phyloP scores from a whole-genome alignment of 768 basidiomycete species.

The Suillus alpinus region DNA sequence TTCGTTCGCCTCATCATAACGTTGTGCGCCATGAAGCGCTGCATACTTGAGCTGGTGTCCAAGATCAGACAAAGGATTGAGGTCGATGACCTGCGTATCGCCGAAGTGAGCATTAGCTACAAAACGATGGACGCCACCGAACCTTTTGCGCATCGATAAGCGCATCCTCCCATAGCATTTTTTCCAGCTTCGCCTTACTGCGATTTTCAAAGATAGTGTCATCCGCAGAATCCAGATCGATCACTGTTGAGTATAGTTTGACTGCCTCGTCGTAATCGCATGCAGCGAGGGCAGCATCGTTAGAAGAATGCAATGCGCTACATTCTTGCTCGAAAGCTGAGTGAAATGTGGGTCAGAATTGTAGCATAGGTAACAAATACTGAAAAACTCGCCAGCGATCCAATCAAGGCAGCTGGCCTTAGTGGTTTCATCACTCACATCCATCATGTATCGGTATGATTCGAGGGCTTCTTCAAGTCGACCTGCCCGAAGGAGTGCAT shows the following conservation, averaged over 20 bases:
- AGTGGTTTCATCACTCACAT: background rate
- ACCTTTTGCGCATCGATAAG: background rate
- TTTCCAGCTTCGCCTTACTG: background rate
- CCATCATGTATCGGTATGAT: background rate
- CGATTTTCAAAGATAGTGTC: background rate
- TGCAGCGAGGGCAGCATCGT: background rate
- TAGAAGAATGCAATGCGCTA: background rate
- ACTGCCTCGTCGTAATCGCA: background rate
- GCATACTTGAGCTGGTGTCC: background rate
- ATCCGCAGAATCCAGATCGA: background rate
- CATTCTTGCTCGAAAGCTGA: background rate
- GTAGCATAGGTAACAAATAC: background rate
- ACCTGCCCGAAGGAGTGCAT: background rate
- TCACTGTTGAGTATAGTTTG: background rate
- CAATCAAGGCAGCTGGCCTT: background rate
- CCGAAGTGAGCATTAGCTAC: background rate
- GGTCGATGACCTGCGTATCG: background rate
- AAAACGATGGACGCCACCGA: background rate
- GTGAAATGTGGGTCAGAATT: background rate
- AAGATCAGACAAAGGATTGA: background rate
- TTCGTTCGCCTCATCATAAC: background rate
- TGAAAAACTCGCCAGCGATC: background rate
- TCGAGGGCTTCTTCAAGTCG: background rate
- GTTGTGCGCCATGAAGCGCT: background rate
- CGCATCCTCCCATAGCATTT: background rate